Base-by-base conservation (phyloP, 2,329 filamentous ascomycete species). In the Colletotrichum brevisporum region DNA sequence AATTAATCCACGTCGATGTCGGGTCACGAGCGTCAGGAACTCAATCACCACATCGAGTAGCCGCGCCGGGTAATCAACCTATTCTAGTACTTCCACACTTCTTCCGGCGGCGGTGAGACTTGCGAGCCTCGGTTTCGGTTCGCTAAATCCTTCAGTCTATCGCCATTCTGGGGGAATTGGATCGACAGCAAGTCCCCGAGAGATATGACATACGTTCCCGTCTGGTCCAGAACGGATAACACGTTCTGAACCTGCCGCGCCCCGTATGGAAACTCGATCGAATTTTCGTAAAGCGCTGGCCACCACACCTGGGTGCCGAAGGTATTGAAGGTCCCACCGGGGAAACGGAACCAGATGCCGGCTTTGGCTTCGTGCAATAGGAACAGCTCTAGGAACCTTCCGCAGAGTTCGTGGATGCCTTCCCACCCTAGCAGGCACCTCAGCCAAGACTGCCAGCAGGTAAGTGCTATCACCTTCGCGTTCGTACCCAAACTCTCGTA, bases 401-500 rank as follows among this genome's bases (percentile, higher is more conserved):
- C 53, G n/a, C 18, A 26, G 18, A 24, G 5, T 1, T 41, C 5
- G 4, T 13, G 1, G 18, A 5, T 6, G 8, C 9, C 18, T 3
- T 3, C 8, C 8, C 1, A 21, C 6, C 0, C 0, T 2, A 50
- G 1, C n/a, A 55, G 10, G 13, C 12, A 21, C 0, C 16, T 21
- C 0, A 57, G 8, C 39, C 55, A 57, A 6, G 10, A 2, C n/a
- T 36, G 55, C 55, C 55, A 57, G 24, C 55, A 57, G 24, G 54
- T 56, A 13, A 45, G 8, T 1, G 16, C 36, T 45, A 21, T 21
- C 5, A 15, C 12, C n/a, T 13, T 1, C 1, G 41, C 15, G 18
- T 41, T 16, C 2, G 1, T 2, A 10, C 1, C 2, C 12, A 43
- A 13, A 24, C 21, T 24, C 41, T 5, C 27, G 16, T 16, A 2